Evolutionary conservation across 2,329 filamentous ascomycete genomes (phyloP), one percentile per base, ranked within the genome.

Genomic region (Curvularia lunata): DNA sequence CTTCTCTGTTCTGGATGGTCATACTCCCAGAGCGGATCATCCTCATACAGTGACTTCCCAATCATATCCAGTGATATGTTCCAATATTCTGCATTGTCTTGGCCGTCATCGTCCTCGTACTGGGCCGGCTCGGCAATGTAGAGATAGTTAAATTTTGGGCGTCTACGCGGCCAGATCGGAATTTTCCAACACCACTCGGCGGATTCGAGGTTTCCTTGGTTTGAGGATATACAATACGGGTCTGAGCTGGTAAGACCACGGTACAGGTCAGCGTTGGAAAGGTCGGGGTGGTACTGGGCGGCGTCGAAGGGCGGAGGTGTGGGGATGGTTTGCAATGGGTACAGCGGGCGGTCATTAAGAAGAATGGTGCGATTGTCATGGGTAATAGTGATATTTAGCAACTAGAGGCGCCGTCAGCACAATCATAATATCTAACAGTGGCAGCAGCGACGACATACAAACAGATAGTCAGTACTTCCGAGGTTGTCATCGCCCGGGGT

Each of bases 331-430:
- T 52, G 41, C n/a, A 74, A 58, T 3, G 73, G 74, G 45, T 69
- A 70, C 19, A 75, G 64, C 13, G 65, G 63, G 9, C 63, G 41
- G 27, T 59, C 51, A 42, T 75, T 73, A 10, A 76, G 63, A 8
- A 74, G 58, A 5, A 69, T 41, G 23, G 67, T 68, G 32, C 64
- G 67, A 28, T 66, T 67, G 49, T 74, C 66, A 49, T 66, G 63
- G 7, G 71, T 63, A 32, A 75, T 64, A 16, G 70, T 65, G 50
- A 76, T 52, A 53, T 75, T 74, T 52, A 72, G 69, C 52, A 74
- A 62, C 73, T 73, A 42, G 10, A 25, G 43, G 40, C 13, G 18
- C 30, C 23, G 21, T 59, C 42, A 56, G 57, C 40, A 43, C 43
- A 5, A 27, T 18, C 3, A 16, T 23, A 28, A 4, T 37, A 27